phyloP scores from a whole-genome alignment of 495 filamentous ascomycete genomes.

The Cercophora samala region DNA sequence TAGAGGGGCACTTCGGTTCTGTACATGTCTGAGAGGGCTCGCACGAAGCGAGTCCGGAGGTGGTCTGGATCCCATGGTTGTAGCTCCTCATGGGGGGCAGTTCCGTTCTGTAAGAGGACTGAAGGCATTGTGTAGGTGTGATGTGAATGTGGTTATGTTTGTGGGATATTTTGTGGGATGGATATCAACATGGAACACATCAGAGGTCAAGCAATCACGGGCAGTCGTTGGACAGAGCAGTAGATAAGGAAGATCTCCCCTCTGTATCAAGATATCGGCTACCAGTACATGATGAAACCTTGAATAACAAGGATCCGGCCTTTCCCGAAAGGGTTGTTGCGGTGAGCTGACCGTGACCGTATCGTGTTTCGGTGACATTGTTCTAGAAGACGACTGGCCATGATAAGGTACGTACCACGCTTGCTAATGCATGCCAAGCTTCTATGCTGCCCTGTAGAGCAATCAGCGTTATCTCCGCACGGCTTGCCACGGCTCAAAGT shows the following conservation, averaged over 20 bases:
- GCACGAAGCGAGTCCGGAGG: constrained; percentile 37
- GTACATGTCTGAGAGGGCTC: constrained; percentile 43
- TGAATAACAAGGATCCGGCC: background rate
- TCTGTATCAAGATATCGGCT: background rate
- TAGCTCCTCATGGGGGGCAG: background rate
- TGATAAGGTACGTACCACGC: background rate
- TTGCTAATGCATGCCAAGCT: background rate
- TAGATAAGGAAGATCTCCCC: background rate
- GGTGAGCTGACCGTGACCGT: background rate
- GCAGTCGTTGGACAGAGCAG: background rate
- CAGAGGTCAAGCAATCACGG: background rate
- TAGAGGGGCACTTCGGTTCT: constrained; percentile 43
- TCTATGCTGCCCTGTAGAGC: background rate
- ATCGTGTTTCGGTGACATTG: background rate
- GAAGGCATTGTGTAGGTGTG: background rate
- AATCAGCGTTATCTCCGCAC: background rate
- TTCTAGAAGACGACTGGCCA: background rate
- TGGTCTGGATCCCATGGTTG: constrained; percentile 13
- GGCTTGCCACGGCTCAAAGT: background rate
- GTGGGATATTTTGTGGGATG: background rate
- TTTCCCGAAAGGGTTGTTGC: background rate
- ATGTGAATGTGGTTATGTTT: background rate
- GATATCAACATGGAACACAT: background rate
- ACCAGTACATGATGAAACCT: background rate
- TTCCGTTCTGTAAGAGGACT: background rate